A percentile compares a stretch with the other conserved stretches of the same genome.
phyloP scores from a whole-genome alignment of 2,329 filamentous ascomycete genomes.

The Exophiala mesophila region DNA sequence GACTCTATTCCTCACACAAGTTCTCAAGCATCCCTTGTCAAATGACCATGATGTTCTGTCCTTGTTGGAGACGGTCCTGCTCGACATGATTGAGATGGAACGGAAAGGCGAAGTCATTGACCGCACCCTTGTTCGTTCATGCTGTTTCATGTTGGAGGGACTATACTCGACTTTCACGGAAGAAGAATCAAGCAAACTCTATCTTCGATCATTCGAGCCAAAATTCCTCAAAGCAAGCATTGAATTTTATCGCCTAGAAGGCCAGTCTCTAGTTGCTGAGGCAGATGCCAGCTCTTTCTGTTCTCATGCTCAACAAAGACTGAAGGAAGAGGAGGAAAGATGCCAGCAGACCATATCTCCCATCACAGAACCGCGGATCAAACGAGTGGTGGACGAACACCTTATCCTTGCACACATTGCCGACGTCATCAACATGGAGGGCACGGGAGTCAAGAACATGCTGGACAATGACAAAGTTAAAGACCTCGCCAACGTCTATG shows the following conservation, averaged over 20 bases:
- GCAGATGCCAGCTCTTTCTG: constrained; percentile 80
- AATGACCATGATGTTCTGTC: constrained; percentile 56
- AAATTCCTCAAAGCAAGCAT: constrained; percentile 67
- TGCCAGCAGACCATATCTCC: constrained; percentile 76
- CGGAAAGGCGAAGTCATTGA: constrained; percentile 85
- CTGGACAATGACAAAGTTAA: constrained; percentile 79
- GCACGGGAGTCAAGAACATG: constrained; percentile 81
- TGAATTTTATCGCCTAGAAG: constrained; percentile 71
- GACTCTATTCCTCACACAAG: constrained; percentile 79
- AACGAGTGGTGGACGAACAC: constrained; percentile 71
- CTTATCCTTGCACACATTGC: constrained; percentile 72
- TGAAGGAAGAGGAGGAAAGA: constrained; percentile 75
- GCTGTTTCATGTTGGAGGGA: constrained; percentile 82
- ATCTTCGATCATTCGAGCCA: constrained; percentile 76
- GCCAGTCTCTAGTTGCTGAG: constrained; percentile 66
- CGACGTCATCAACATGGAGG: constrained; percentile 78
- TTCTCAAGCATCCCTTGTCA: constrained; percentile 60
- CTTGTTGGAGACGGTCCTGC: constrained; percentile 72
- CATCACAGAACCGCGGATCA: constrained; percentile 67
- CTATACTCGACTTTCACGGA: constrained; percentile 80
- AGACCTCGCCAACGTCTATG: constrained; percentile 76
- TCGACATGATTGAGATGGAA: constrained; percentile 91
- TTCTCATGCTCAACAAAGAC: constrained; percentile 65
- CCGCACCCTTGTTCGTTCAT: constrained; percentile 72
- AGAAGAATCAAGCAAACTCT: constrained; percentile 72